These are phyloP conservation scores for Pisolithus albus DNA, from an alignment of 768 basidiomycete species.

Conservation along the genomic window DNA sequence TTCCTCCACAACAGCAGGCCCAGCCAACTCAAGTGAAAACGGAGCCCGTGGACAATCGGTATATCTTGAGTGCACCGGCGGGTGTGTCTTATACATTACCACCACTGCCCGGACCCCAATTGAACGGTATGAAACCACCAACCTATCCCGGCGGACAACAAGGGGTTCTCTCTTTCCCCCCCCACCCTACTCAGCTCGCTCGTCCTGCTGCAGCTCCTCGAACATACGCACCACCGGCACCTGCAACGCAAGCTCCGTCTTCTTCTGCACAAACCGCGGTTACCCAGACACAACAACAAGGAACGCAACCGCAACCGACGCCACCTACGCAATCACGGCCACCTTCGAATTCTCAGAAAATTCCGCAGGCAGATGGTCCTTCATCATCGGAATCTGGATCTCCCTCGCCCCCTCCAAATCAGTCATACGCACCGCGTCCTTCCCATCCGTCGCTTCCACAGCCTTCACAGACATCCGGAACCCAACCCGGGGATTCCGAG, in stretches of 20 bases:
- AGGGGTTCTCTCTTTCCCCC: constrained; percentile 49
- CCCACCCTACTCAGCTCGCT: constrained; percentile 25
- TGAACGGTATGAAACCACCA: constrained; percentile 46
- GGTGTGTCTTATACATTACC: constrained; percentile 50
- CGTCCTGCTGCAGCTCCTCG: constrained; percentile 16
- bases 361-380: constrained; percentile 81
- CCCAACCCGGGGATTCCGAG: constrained; percentile 54
- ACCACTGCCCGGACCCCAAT: constrained; percentile 55
- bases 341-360: constrained; percentile 25
- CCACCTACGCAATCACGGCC: constrained; percentile 15
- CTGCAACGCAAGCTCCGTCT: constrained; percentile 1
- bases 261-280: constrained; percentile 14
- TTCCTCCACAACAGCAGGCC: constrained; percentile 25
- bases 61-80: constrained; percentile 44
- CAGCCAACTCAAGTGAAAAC: constrained; percentile 54
- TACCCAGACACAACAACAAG: constrained; percentile 17
- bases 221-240: constrained; percentile 16
- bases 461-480: constrained; percentile 34
- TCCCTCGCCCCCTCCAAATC: constrained; percentile 58
- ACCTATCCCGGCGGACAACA: constrained; percentile 55
- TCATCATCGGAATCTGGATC: constrained; percentile 62
- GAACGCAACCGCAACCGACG: constrained; percentile 11
- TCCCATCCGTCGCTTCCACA: constrained; percentile 76
- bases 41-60: constrained; percentile 67
- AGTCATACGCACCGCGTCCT: constrained; percentile 58